Conservation (phyloP, 2,329 filamentous ascomycete species). For the Pyrenophora tritici-repentis region DNA sequence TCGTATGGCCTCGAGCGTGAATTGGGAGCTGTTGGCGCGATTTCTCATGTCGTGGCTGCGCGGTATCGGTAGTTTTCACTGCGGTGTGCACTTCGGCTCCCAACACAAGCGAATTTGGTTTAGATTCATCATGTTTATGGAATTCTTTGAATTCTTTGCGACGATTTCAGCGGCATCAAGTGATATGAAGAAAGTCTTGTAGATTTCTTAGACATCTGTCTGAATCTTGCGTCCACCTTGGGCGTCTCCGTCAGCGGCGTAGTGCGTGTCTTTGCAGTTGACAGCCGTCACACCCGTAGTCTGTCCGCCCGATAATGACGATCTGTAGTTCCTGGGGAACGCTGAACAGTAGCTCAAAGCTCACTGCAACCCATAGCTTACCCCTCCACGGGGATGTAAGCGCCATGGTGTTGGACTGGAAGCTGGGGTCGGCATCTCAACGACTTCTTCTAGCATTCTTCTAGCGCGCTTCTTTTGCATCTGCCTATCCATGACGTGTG, state of each 20-base stretch:
- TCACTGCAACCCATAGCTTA: neutral
- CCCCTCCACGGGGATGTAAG: conserved; percentile 3
- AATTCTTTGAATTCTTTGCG: neutral
- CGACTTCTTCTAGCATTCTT: conserved; percentile 26
- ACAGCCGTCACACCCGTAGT: too few relatives aligned
- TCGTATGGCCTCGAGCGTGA: conserved; percentile 13
- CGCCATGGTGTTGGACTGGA: neutral
- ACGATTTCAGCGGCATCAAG: neutral
- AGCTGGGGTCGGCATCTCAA: conserved; percentile 16
- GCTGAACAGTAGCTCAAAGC: neutral
- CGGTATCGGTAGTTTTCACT: conserved; percentile 1
- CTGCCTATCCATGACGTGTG: conserved; percentile 4
- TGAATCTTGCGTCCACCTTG: neutral
- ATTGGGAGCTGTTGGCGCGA: conserved; percentile 7
- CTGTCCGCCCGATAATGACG: neutral
- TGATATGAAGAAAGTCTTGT: neutral
- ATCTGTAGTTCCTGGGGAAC: neutral
- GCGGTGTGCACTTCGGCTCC: conserved; percentile 7
- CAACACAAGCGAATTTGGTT: conserved; percentile 6
- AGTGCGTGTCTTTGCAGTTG: neutral
- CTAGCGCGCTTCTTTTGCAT: conserved; percentile 30
- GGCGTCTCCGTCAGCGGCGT: neutral
- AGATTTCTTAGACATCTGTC: too few relatives aligned
- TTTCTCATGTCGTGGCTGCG: neutral
- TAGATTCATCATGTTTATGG: neutral